Base-by-base conservation (phyloP, 108 stramenopile species). In the Cyclotella kingstonii region DNA sequence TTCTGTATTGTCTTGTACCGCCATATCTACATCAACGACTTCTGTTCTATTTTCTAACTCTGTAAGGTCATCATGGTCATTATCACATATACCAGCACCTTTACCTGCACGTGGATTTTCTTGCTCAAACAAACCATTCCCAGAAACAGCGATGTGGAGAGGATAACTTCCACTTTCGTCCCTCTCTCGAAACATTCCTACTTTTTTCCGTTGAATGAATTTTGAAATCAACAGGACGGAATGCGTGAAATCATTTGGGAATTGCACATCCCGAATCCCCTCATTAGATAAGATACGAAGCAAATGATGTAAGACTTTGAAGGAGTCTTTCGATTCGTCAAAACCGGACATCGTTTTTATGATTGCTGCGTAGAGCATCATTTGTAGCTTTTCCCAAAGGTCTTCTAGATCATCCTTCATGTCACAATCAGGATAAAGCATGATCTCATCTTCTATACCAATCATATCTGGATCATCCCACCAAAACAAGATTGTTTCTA, bases 401-500 rank as follows among this genome's bases (percentile, higher is more conserved):
- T 59, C 50, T 17, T 47, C 28, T 14, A 73, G 41, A 33, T 73
- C 72, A 12, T 73, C 58, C 21, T 40, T 63, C 72, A 73, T 64
- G 11, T 64, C 40, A 29, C 72, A 73, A 25, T 73, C 50, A 12
- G 72, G 72, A 46, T 73, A 73, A 21, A 28, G 38, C 26, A 53
- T 42, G 52, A 73, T 73, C 33, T 58, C 72, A 23, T 65, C 63
- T 36, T 65, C 63, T 51, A 65, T 65, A 25, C 58, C 72, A 48
- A 63, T 28, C 56, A 73, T 57, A 54, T 73, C 63, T 1, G 72
- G 63, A 54, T 65, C 63, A 60, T 73, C 63, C 72, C 72, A 73
- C 72, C 72, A 73, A 51, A 65, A 65, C 42, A 73, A 43, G 27
- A 65, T 58, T 58, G 60, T 64, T 44, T 64, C 63, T 22, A 73